phyloP scores from a whole-genome alignment of 345 rosid genomes.

The Brassica rapa region DNA sequence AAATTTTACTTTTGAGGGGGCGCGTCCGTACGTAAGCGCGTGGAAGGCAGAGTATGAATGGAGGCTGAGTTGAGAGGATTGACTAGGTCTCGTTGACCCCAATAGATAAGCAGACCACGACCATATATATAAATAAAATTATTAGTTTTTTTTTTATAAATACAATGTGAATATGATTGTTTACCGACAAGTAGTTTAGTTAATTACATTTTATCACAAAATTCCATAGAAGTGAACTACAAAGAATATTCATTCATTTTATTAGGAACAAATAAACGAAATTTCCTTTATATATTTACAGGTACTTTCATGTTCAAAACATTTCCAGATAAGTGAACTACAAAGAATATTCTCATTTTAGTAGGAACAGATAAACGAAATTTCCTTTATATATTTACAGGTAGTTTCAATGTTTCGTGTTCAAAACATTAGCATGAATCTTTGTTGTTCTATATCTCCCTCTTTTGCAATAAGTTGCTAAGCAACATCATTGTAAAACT shows the following conservation, averaged over 20 bases:
- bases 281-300: background rate
- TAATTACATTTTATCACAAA: background rate
- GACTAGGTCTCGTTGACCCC: conserved; percentile 32
- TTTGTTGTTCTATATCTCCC: too few relatives aligned
- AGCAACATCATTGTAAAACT: too few relatives aligned
- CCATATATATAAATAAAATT: background rate
- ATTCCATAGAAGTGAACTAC: background rate
- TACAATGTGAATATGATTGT: background rate
- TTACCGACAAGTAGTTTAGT: background rate
- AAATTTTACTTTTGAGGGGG: background rate
- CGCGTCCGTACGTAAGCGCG: conserved; percentile 35
- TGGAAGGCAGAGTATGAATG: background rate
- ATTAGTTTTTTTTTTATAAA: background rate
- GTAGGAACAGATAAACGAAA: background rate
- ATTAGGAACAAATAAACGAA: background rate
- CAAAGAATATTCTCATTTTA: background rate
- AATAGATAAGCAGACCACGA: conserved; percentile 19
- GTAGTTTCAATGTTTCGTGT: too few relatives aligned
- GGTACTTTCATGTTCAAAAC: background rate
- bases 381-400: background rate
- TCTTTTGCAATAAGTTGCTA: too few relatives aligned
- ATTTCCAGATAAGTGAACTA: background rate
- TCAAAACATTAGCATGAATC: background rate
- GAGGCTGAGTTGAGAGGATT: conserved; percentile 7
- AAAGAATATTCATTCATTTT: background rate